Evolutionary conservation across 495 filamentous ascomycete species (phyloP).

Genomic region (Evansstolkia leycettana): DNA sequence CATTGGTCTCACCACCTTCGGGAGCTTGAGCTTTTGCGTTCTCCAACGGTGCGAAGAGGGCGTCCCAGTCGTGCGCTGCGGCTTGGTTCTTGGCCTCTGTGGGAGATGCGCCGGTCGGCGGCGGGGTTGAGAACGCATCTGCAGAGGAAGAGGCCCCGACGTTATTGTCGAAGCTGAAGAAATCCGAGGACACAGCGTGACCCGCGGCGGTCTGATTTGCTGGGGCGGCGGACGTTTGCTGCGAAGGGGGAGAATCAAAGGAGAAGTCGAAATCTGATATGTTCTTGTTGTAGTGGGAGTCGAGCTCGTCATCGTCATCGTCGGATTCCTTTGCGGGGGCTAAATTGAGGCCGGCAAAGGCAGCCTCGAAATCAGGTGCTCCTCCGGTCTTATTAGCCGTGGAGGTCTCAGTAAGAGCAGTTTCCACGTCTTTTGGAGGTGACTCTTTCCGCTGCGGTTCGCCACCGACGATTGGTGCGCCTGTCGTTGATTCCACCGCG

Average conservation of each 20-base stretch:
- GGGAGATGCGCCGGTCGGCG: constrained; percentile 12
- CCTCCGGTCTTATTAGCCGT: constrained; percentile 19
- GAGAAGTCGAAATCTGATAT: constrained; percentile 59
- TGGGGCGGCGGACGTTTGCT: constrained; percentile 14
- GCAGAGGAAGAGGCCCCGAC: constrained; percentile 38
- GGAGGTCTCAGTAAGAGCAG: constrained; percentile 5
- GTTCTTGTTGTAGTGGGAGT: constrained; percentile 26
- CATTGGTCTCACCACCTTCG: background rate
- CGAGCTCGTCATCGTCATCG: constrained; percentile 53
- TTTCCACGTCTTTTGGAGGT: constrained; percentile 4
- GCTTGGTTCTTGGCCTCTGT: constrained; percentile 19
- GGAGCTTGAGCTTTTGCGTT: no score
- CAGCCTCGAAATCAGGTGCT: constrained; percentile 68
- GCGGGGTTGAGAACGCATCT: constrained; percentile 12
- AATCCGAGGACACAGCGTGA: constrained; percentile 19
- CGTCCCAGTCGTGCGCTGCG: constrained; percentile 74
- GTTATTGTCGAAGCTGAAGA: constrained; percentile 37
- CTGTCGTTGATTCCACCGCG: constrained; percentile 26
- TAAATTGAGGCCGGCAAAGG: constrained; percentile 68
- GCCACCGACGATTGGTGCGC: constrained; percentile 29
- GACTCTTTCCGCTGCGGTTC: constrained; percentile 18
- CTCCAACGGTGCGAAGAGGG: constrained; percentile 77
- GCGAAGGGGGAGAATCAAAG: constrained; percentile 43
- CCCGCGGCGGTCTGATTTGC: constrained; percentile 7
- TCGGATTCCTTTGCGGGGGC: constrained; percentile 58